phyloP scores from a whole-genome alignment of 805 yeast species.

The Candida incommunis region DNA sequence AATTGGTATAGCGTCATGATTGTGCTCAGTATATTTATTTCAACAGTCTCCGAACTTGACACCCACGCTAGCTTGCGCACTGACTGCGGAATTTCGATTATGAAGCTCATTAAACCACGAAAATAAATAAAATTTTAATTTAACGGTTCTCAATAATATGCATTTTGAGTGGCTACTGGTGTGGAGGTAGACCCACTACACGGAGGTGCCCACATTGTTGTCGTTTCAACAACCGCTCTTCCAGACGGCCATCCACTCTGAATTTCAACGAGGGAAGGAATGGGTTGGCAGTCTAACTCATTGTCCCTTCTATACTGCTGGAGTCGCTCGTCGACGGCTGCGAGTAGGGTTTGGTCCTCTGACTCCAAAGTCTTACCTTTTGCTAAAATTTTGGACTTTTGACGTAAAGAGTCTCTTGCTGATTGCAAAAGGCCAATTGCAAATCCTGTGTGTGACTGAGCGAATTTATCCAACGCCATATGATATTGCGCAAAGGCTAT shows the following conservation, averaged over 20 bases:
- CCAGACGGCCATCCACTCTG: constrained; percentile 1
- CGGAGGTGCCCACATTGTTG: background rate
- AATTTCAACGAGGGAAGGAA: background rate
- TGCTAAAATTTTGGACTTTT: background rate
- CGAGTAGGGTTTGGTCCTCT: background rate
- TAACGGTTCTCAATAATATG: no score
- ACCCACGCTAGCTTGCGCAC: no score
- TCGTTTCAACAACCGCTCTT: background rate
- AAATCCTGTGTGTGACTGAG: background rate
- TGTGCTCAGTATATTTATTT: no score
- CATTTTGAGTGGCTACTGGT: no score
- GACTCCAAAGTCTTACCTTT: background rate
- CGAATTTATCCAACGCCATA: background rate
- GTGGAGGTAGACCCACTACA: background rate
- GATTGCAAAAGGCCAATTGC: background rate
- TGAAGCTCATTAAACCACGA: no score
- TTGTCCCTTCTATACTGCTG: background rate
- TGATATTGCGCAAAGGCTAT: background rate
- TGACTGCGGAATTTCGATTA: no score
- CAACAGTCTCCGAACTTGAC: no score
- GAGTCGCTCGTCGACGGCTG: background rate
- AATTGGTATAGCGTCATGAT: no score
- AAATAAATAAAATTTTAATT: no score
- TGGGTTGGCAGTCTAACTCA: background rate
- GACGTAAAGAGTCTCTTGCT: background rate